Evolutionary conservation across 495 filamentous ascomycete genomes (phyloP).

Genomic region (Talaromyces trachyspermus): DNA sequence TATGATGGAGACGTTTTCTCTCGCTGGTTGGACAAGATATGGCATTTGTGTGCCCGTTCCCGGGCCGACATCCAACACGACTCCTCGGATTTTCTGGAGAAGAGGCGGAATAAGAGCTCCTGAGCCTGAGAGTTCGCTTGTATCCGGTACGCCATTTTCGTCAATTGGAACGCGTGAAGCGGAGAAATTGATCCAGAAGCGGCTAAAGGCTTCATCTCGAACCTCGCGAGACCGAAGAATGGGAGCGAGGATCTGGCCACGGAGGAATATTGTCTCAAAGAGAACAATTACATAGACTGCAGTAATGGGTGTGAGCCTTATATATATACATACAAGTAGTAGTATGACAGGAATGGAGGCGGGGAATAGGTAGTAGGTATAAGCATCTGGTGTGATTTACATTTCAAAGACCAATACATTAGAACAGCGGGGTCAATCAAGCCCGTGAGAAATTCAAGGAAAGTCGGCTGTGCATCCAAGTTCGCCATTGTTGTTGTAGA

Average conservation of each 20-base stretch:
- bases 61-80: constrained; percentile 44
- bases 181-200: constrained; percentile 37
- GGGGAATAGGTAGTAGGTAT: no score
- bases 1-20: constrained; percentile 42
- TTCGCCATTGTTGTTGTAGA: background rate
- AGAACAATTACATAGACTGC: constrained; percentile 29
- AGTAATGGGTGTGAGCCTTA: background rate
- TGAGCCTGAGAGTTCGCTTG: constrained; percentile 14
- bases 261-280: constrained; percentile 25
- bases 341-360: background rate
- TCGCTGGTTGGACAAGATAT: constrained; percentile 27
- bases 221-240: constrained; percentile 23
- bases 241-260: constrained; percentile 31
- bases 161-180: background rate
- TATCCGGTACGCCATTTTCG: background rate
- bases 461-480: background rate
- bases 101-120: constrained; percentile 34
- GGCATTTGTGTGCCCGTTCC: constrained; percentile 43
- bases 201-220: constrained; percentile 36
- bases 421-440: constrained; percentile 26
- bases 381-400: constrained; percentile 18
- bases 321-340: background rate
- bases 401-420: constrained; percentile 23
- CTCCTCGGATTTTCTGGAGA: constrained; percentile 26
- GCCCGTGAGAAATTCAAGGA: constrained; percentile 14